A percentile compares a stretch with the other conserved stretches of the same genome.
These are phyloP conservation scores for Ulota crispa DNA, from an alignment of 225 moss, liverwort and hornwort genomes.

Conservation along the genomic window DNA sequence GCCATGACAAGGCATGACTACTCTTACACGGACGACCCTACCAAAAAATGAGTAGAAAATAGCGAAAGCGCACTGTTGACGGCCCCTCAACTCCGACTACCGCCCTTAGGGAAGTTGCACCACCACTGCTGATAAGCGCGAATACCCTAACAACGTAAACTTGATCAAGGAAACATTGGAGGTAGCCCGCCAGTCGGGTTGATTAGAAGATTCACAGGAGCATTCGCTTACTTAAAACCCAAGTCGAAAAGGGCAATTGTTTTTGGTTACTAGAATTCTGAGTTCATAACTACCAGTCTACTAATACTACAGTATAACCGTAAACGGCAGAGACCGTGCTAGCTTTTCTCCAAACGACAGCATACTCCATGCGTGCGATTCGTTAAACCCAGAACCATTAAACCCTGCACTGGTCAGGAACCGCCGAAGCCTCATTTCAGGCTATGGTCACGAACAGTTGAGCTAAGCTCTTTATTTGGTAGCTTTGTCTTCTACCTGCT, in stretches of 20 bases:
- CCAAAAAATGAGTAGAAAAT: not conserved
- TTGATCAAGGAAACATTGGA: not conserved
- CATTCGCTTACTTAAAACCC: not conserved
- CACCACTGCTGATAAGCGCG: not conserved
- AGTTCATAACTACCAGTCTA: conserved; percentile 5
- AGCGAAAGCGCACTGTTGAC: not conserved
- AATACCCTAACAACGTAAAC: not conserved
- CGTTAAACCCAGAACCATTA: not conserved
- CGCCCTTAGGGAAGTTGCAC: not conserved
- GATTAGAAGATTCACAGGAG: conserved; percentile 1
- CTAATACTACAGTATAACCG: conserved; percentile 18
- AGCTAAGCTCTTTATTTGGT: not conserved
- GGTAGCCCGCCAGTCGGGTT: not conserved
- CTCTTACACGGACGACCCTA: not conserved
- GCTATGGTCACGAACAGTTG: not conserved
- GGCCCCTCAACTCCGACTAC: not conserved
- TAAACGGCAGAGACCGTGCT: not conserved
- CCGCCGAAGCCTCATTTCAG: too few species aligned
- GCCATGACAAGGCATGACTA: not conserved
- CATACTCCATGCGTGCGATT: not conserved
- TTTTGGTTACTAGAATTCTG: not conserved
- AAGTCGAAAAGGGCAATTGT: not conserved
- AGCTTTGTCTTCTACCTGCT: too few species aligned
- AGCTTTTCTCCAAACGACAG: not conserved
- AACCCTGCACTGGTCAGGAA: not conserved